These are phyloP conservation scores for Oidium heveae DNA, from an alignment of 2,329 filamentous ascomycete species.

Conservation along the genomic window DNA sequence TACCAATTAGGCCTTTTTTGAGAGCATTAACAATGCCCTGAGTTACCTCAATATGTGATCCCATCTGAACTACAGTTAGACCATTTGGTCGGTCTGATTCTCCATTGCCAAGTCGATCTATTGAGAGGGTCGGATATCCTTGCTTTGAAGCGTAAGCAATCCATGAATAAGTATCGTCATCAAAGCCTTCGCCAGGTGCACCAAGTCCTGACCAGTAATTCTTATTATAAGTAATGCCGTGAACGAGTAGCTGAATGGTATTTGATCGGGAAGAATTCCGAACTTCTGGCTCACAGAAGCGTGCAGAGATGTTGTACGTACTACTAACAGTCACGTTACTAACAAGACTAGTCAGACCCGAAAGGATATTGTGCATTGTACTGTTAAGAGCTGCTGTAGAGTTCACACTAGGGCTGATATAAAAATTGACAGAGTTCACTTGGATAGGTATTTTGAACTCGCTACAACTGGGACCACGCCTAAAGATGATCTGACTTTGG, in stretches of 20 bases:
- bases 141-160: conserved; percentile 6
- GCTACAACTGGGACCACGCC: conserved; percentile 1
- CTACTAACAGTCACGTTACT: neutral
- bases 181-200: neutral
- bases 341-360: neutral
- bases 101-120: conserved; percentile 11
- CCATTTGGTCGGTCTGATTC: conserved; percentile 8
- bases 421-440: neutral
- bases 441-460: conserved; percentile 1
- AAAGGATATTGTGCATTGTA: neutral
- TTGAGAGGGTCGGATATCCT: conserved; percentile 10
- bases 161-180: conserved; percentile 3
- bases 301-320: conserved; percentile 5
- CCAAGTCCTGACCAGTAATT: conserved; percentile 2
- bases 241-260: conserved; percentile 9
- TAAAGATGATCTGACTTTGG: neutral
- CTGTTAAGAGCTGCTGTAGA: neutral
- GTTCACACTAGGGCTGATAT: neutral
- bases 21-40: conserved; percentile 7
- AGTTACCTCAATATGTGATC: conserved; percentile 8
- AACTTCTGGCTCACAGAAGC: conserved; percentile 6
- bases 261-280: neutral
- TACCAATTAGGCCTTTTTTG: conserved; percentile 2
- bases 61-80: conserved; percentile 7
- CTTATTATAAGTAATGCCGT: conserved; percentile 8